Percentiles rank a stretch among this genome's conserved stretches.
Evolutionary conservation across 1,284 basidiomycete genomes (phyloP).

Genomic region (Anthracocystis panici-leucophaei): DNA sequence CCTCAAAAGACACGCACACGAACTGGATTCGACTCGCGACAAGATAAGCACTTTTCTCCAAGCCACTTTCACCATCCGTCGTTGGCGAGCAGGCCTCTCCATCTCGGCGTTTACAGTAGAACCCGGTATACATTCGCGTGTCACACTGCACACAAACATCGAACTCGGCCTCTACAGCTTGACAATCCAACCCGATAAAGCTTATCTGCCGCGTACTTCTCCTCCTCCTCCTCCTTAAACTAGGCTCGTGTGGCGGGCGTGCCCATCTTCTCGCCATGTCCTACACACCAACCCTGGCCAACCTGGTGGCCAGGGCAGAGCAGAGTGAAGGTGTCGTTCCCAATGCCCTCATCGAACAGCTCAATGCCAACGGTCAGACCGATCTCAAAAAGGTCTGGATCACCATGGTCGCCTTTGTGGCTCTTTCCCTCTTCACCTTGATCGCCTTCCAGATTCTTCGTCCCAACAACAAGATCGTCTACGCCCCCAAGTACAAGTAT

Average conservation of each 20-base stretch:
- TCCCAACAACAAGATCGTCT: conserved; percentile 76
- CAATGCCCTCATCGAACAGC: conserved; percentile 35
- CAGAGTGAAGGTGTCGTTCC: conserved; percentile 29
- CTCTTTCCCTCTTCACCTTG: conserved; percentile 54
- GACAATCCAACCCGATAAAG: background rate
- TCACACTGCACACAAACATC: too few species aligned
- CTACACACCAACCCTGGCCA: conserved; percentile 1
- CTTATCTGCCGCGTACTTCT: too few species aligned
- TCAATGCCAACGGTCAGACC: conserved; percentile 46
- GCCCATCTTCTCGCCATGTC: conserved; percentile 18
- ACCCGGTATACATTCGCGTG: too few species aligned
- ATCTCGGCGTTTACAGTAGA: background rate
- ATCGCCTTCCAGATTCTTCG: conserved; percentile 61
- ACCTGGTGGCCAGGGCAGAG: conserved; percentile 18
- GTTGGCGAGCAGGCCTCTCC: conserved; percentile 13
- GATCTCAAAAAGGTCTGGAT: conserved; percentile 47
- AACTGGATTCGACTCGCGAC: conserved; percentile 1
- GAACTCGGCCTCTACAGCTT: too few species aligned
- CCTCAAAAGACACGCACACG: background rate
- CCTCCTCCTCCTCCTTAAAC: background rate
- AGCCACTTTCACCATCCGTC: background rate
- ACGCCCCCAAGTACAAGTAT: conserved; percentile 86
- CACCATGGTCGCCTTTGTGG: conserved; percentile 54
- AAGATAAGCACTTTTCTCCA: background rate
- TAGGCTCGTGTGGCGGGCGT: conserved; percentile 13